phyloP scores from a whole-genome alignment of 2,329 filamentous ascomycete species.

The Pseudogymnoascus pannorum region DNA sequence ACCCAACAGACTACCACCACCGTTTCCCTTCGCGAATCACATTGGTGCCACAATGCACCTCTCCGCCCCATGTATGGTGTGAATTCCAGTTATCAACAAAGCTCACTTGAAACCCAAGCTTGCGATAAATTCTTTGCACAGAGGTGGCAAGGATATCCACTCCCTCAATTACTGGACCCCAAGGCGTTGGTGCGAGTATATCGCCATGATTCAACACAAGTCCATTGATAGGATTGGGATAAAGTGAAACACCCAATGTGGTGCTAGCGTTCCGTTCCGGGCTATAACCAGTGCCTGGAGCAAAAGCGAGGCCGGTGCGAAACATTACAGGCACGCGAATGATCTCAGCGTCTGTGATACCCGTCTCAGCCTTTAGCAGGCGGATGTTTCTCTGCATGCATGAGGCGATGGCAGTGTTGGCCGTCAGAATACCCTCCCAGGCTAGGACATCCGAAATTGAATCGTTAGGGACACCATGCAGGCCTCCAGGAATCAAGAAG shows the following conservation, averaged over 20 bases:
- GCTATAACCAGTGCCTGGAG: not conserved
- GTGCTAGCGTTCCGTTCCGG: conserved; percentile 7
- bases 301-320: not conserved
- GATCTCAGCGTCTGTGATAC: not conserved
- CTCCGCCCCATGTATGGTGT: conserved; percentile 20
- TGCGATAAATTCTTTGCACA: conserved; percentile 13
- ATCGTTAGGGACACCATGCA: not conserved
- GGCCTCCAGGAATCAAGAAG: not conserved
- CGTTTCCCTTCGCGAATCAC: not conserved
- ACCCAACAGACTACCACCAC: not conserved
- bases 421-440: not conserved
- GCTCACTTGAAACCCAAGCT: conserved; percentile 14
- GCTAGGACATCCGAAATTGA: not conserved
- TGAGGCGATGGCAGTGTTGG: not conserved
- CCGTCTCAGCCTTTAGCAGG: not conserved
- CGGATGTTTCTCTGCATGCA: not conserved
- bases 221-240: conserved; percentile 11
- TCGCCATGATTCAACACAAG: conserved; percentile 15
- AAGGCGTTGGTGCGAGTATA: conserved; percentile 18
- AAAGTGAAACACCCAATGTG: conserved; percentile 10
- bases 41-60: conserved; percentile 23
- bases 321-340: not conserved
- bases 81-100: conserved; percentile 21
- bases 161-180: conserved; percentile 19
- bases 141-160: conserved; percentile 17